phyloP scores from a whole-genome alignment of 1,139 yeast species.

The Meyerozyma athensensis region DNA sequence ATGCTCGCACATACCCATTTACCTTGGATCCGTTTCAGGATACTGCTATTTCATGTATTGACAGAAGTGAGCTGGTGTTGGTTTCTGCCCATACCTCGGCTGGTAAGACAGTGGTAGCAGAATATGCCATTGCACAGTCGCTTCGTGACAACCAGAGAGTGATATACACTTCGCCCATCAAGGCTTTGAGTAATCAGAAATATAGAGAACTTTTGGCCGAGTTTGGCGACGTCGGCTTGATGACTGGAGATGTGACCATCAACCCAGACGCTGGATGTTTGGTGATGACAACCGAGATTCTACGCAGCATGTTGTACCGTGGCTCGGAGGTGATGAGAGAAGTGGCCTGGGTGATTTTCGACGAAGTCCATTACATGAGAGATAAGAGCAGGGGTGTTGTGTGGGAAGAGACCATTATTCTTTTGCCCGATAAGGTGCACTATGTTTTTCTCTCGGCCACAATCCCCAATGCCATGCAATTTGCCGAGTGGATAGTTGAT shows the following conservation, averaged over 20 bases:
- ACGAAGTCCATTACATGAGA: conserved; percentile 95
- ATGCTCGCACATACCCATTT: conserved; percentile 89
- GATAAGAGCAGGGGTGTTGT: conserved; percentile 97
- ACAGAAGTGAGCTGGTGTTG: conserved; percentile 89
- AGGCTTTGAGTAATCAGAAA: conserved; percentile 94
- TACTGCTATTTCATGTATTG: conserved; percentile 90
- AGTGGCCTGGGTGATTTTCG: conserved; percentile 95
- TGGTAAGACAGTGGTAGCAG: conserved; percentile 98
- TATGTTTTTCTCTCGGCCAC: conserved; percentile 91
- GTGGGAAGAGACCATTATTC: conserved; percentile 97
- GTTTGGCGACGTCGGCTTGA: conserved; percentile 93
- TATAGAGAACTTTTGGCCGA: conserved; percentile 89
- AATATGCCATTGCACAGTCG: conserved; percentile 96
- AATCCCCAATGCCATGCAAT: conserved; percentile 96
- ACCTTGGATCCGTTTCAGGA: conserved; percentile 94
- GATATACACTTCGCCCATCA: conserved; percentile 94
- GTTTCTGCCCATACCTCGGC: conserved; percentile 99
- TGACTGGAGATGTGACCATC: conserved; percentile 97
- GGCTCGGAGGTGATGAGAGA: conserved; percentile 96
- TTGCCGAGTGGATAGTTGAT: conserved; percentile 97
- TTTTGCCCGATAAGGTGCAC: conserved; percentile 91
- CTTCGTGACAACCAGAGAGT: conserved; percentile 87
- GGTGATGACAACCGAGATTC: conserved; percentile 96
- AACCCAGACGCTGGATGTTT: conserved; percentile 96
- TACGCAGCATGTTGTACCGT: conserved; percentile 85